Percentiles rank a stretch among this genome's conserved stretches.
phyloP scores from a whole-genome alignment of 768 basidiomycete genomes.

The Sarcodon aspratus region DNA sequence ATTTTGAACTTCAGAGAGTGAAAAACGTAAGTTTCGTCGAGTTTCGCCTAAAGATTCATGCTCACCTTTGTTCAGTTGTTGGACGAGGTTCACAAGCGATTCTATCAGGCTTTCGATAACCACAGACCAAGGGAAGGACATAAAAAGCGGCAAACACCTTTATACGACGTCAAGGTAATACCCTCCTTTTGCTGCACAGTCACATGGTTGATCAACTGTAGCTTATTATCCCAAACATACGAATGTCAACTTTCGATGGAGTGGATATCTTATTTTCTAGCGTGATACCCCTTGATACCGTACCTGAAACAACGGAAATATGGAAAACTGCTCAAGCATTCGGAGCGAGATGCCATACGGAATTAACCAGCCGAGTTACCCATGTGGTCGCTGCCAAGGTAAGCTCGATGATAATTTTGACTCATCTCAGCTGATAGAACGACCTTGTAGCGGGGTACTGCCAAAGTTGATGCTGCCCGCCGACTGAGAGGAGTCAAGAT shows the following conservation, averaged over 20 bases:
- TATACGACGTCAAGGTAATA: slow-evolving; percentile 72
- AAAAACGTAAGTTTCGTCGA: slow-evolving; percentile 40
- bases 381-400: slow-evolving; percentile 93
- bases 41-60: neutral
- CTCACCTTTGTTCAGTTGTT: slow-evolving; percentile 45
- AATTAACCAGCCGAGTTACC: slow-evolving; percentile 56
- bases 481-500: slow-evolving; percentile 53
- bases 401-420: neutral
- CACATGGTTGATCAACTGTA: slow-evolving; percentile 17
- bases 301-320: slow-evolving; percentile 69
- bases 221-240: slow-evolving; percentile 79
- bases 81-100: slow-evolving; percentile 64
- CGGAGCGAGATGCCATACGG: slow-evolving; percentile 71
- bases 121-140: slow-evolving; percentile 17
- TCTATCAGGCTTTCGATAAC: slow-evolving; percentile 58
- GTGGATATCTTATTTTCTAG: slow-evolving; percentile 87
- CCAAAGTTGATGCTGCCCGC: slow-evolving; percentile 81
- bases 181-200: neutral
- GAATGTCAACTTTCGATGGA: slow-evolving; percentile 64
- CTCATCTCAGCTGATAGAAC: neutral
- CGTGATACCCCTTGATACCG: slow-evolving; percentile 83
- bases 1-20: slow-evolving; percentile 72
- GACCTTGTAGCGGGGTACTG: slow-evolving; percentile 61
- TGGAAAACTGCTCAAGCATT: slow-evolving; percentile 84
- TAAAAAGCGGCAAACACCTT: slow-evolving; percentile 15